Base-by-base conservation (phyloP, 306 rosid genomes). In the Malus domestica region DNA sequence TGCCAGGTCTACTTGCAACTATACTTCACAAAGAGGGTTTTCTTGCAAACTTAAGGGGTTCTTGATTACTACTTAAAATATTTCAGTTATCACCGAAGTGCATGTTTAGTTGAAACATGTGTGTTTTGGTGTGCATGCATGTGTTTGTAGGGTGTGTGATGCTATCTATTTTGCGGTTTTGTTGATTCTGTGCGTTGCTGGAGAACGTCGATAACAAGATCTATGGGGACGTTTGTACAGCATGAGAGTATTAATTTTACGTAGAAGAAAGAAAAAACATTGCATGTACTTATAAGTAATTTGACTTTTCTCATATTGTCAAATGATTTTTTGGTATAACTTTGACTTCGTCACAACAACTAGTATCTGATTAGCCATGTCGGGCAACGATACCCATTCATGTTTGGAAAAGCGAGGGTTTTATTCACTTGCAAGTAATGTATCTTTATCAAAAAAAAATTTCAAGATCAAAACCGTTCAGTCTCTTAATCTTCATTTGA, bases 181-280 rank as follows among this genome's bases (percentile, higher is more conserved):
- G 20, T 49, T 49, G 55, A 49, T 49, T 15, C 8, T 15, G 20
- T 15, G 20, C 16, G 55, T 49, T 49, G 55, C 18, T 15, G 55
- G 6, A 49, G 19, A 4, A 2, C 8, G 8, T 49, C 20, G 8
- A 49, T 49, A 49, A 49, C 55, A 16, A 49, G 55, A 15, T 49
- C 6, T 49, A 15, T 49, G 18, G 18, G 3, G 55, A 15, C 55
- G 19, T 49, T 49, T 49, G 55, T 15, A 49, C 7, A 49, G 5
- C 55, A 14, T 46, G 54, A 46, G 19, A 46, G 7, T 46, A 46
- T 46, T 14, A 35, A 35, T 35, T 35, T 35, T 35, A 35, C 9
- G 0, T 6, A 0, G 2, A 6, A 35, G 40, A 35, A 35, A 35
- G 2, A 6, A 35, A 0, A 2, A 35, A 35, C 9, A 35, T 35